Percentiles rank a stretch among this genome's conserved stretches.
phyloP scores from a whole-genome alignment of 257 asterid species.

The Fraxinus americana region DNA sequence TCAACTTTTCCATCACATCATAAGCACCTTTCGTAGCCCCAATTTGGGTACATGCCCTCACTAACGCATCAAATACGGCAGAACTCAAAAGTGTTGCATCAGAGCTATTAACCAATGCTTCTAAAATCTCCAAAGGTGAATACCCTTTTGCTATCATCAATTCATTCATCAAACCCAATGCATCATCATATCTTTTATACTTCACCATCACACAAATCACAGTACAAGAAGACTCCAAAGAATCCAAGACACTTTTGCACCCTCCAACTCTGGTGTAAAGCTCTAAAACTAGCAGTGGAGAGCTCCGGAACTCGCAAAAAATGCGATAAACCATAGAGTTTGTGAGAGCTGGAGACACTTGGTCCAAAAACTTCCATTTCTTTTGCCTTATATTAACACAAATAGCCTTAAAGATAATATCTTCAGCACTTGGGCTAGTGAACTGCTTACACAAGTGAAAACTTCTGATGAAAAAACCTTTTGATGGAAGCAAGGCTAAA shows the following conservation, averaged over 20 bases:
- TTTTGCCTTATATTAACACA: slow-evolving; percentile 71
- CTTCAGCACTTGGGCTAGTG: slow-evolving; percentile 56
- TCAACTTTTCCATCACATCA: slow-evolving; percentile 57
- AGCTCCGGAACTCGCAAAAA: slow-evolving; percentile 55
- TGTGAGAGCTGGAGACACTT: slow-evolving; percentile 46
- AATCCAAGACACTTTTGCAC: slow-evolving; percentile 34
- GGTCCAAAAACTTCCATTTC: slow-evolving; percentile 74
- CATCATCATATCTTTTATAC: slow-evolving; percentile 55
- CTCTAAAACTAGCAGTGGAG: slow-evolving; percentile 52
- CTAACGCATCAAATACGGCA: slow-evolving; percentile 60
- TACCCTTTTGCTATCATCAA: slow-evolving; percentile 59
- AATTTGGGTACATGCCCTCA: slow-evolving; percentile 71
- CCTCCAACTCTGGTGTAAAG: slow-evolving; percentile 49
- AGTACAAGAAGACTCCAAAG: slow-evolving; percentile 56
- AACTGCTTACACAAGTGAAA: slow-evolving; percentile 57
- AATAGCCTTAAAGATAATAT: slow-evolving; percentile 56
- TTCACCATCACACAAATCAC: slow-evolving; percentile 61
- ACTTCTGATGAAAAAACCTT: slow-evolving; percentile 49
- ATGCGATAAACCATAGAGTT: slow-evolving; percentile 49
- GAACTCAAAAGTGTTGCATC: slow-evolving; percentile 21
- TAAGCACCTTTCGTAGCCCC: slow-evolving; percentile 62
- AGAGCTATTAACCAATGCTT: slow-evolving; percentile 42
- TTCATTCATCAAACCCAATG: slow-evolving; percentile 60
- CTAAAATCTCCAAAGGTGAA: slow-evolving; percentile 53
- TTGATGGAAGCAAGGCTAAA: slow-evolving; percentile 43